Percentiles rank a stretch among this genome's conserved stretches.
Conservation (phyloP, 176 grass and related monocot genomes). For the Oropetium thomaeum region DNA sequence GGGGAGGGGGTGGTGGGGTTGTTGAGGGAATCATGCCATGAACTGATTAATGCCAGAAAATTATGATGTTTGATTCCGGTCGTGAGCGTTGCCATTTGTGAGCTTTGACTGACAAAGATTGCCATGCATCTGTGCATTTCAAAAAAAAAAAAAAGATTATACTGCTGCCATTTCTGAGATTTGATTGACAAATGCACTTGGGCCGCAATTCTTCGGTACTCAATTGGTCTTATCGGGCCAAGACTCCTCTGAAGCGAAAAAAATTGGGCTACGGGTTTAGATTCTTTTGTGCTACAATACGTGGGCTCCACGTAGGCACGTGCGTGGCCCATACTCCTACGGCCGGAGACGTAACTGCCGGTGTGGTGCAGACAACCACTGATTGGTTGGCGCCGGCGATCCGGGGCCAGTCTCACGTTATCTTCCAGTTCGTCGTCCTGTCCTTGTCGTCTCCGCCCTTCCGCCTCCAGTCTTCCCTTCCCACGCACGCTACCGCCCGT, state of each 20-base stretch:
- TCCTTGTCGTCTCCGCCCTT: background rate
- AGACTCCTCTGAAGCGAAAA: background rate
- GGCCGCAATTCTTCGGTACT: background rate
- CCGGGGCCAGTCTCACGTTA: conserved; percentile 25
- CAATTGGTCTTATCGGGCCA: background rate
- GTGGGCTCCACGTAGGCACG: no score
- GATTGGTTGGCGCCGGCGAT: conserved; percentile 19
- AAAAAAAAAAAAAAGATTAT: no score
- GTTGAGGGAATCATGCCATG: no score
- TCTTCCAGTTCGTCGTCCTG: conserved; percentile 12
- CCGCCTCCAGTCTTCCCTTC: background rate
- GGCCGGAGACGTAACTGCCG: background rate
- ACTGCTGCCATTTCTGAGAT: background rate
- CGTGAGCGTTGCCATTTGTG: background rate
- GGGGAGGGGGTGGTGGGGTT: no score
- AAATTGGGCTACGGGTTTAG: no score
- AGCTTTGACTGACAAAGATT: background rate
- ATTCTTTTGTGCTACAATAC: no score
- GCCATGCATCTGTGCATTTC: no score
- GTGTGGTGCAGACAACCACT: background rate
- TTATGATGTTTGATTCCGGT: background rate
- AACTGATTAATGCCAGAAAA: background rate
- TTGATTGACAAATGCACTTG: background rate
- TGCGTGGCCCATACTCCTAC: background rate
- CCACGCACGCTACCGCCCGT: background rate